phyloP scores from a whole-genome alignment of 176 grass and related monocot genomes.

The Phragmites australis region DNA sequence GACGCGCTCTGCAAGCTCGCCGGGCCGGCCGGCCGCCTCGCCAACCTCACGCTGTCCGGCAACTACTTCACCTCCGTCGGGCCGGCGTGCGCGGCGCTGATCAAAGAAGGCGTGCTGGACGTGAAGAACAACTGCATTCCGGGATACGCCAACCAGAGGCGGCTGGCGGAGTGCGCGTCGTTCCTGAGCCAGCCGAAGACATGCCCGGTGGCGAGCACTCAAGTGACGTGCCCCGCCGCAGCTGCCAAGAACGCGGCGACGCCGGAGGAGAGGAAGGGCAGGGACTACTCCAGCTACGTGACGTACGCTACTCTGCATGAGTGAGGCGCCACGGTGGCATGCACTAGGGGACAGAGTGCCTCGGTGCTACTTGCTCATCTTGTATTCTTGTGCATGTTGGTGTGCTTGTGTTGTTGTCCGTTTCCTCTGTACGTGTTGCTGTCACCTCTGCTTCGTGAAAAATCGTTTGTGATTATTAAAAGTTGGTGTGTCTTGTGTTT shows the following conservation, averaged over 20 bases:
- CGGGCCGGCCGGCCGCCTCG: conserved; percentile 28
- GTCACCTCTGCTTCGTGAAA: conserved; percentile 1
- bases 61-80: conserved; percentile 80
- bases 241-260: background rate
- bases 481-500: too few relatives aligned
- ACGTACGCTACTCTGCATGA: conserved; percentile 47
- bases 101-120: conserved; percentile 45
- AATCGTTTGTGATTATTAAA: too few relatives aligned
- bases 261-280: background rate
- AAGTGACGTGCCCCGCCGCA: conserved; percentile 14
- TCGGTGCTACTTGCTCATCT: background rate
- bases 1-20: conserved; percentile 59
- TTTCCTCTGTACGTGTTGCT: conserved; percentile 6
- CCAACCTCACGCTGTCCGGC: conserved; percentile 61
- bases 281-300: conserved; percentile 44
- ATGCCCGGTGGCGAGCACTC: conserved; percentile 43
- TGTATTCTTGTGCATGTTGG: conserved; percentile 10
- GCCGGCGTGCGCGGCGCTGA: conserved; percentile 40
- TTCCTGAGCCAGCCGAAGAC: conserved; percentile 50
- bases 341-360: conserved; percentile 4
- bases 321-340: background rate
- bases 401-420: conserved; percentile 6
- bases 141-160: conserved; percentile 51
- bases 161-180: conserved; percentile 55
- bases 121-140: conserved; percentile 75